Evolutionary conservation across 2,329 filamentous ascomycete genomes (phyloP).

Genomic region (Neocucurbitaria cava): DNA sequence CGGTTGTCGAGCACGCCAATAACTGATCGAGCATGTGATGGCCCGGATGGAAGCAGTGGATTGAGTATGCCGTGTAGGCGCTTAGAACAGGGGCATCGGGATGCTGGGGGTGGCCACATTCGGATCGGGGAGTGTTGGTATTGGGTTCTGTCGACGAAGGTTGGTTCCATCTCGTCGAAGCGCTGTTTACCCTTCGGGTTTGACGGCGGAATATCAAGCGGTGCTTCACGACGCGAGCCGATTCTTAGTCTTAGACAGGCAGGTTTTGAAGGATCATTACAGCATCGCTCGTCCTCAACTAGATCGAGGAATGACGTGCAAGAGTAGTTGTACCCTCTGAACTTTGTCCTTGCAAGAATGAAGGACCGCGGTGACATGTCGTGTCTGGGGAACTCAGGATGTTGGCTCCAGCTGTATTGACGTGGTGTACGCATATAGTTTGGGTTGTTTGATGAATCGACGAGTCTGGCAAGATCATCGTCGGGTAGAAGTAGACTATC

Average conservation of each 20-base stretch:
- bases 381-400: constrained; percentile 56
- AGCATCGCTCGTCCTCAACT: constrained; percentile 58
- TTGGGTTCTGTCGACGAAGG: constrained; percentile 17
- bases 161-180: constrained; percentile 1
- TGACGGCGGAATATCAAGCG: constrained; percentile 16
- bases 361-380: constrained; percentile 52
- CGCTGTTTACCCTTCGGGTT: constrained; percentile 10
- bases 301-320: constrained; percentile 66
- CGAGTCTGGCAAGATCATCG: constrained; percentile 32
- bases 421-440: constrained; percentile 46
- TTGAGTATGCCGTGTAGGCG: constrained; percentile 44
- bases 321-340: constrained; percentile 62
- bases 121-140: constrained; percentile 39
- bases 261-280: constrained; percentile 31
- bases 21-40: constrained; percentile 22
- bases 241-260: constrained; percentile 59
- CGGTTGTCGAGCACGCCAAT: constrained; percentile 41
- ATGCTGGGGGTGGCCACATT: constrained; percentile 45
- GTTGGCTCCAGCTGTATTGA: constrained; percentile 55
- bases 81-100: constrained; percentile 34
- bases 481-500: constrained; percentile 29
- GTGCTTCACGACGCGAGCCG: constrained; percentile 52
- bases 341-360: constrained; percentile 61
- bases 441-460: constrained; percentile 45
- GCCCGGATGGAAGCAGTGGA: constrained; percentile 21